A percentile compares a stretch with the other conserved stretches of the same genome.
Conservation (phyloP, 495 filamentous ascomycete genomes). For the Cudoniella acicularis region DNA sequence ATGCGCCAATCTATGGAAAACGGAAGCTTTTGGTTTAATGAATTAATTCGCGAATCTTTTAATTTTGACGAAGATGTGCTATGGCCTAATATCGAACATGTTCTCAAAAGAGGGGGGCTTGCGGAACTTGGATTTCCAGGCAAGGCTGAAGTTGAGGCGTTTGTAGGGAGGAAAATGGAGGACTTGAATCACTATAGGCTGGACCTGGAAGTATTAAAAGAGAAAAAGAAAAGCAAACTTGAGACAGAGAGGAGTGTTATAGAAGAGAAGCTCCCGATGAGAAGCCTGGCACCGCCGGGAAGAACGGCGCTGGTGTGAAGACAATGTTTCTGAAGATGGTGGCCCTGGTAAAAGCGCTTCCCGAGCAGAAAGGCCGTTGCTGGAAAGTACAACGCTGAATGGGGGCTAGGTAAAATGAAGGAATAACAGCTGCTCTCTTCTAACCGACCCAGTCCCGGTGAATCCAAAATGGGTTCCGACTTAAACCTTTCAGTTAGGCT, state of each 20-base stretch:
- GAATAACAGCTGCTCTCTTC: too few species aligned
- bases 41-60: constrained; percentile 8
- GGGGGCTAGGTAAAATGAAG: too few species aligned
- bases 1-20: constrained; percentile 14
- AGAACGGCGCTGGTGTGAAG: background rate
- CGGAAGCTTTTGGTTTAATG: constrained; percentile 14
- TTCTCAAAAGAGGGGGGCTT: background rate
- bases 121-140: background rate
- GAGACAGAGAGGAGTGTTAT: background rate
- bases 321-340: background rate
- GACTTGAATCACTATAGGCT: background rate
- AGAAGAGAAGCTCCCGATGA: background rate
- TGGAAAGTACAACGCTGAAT: too few species aligned
- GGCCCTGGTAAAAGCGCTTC: background rate
- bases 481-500: too few species aligned
- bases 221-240: background rate
- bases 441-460: too few species aligned
- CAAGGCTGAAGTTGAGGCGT: background rate
- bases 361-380: too few species aligned
- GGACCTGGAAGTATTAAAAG: background rate
- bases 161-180: background rate
- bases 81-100: background rate
- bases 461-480: too few species aligned
- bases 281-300: background rate
- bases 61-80: constrained; percentile 15